phyloP scores from a whole-genome alignment of 306 rosid species.

The Castanospermum australe region DNA sequence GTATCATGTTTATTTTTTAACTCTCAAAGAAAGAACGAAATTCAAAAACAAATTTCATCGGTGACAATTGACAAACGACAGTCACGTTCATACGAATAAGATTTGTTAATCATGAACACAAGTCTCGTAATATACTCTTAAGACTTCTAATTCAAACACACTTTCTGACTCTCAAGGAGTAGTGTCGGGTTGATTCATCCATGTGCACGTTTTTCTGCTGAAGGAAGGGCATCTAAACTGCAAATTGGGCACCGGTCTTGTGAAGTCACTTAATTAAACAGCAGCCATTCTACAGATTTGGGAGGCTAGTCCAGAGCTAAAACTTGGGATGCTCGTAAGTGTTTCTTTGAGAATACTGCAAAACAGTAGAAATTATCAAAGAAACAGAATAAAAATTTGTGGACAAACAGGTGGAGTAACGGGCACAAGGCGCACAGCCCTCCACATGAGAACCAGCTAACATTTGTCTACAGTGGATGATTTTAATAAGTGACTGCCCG shows the following conservation, averaged over 20 bases:
- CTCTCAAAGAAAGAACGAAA: neutral
- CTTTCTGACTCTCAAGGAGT: slow-evolving; percentile 27
- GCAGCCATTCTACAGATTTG: neutral
- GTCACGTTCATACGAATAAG: slow-evolving; percentile 25
- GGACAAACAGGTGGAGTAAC: neutral
- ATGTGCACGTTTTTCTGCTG: slow-evolving; percentile 27
- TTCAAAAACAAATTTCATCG: slow-evolving; percentile 18
- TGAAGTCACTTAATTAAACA: slow-evolving; percentile 14
- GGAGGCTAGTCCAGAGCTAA: neutral
- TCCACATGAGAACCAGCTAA: slow-evolving; percentile 67
- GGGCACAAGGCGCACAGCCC: neutral
- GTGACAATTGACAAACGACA: slow-evolving; percentile 27
- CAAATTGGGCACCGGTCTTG: slow-evolving; percentile 18
- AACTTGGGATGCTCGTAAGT: slow-evolving; percentile 29
- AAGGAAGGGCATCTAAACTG: slow-evolving; percentile 37
- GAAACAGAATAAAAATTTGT: neutral
- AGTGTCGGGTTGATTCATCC: slow-evolving; percentile 21
- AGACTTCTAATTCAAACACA: slow-evolving; percentile 12
- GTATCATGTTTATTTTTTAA: neutral
- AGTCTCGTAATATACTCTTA: slow-evolving; percentile 7
- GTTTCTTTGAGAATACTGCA: slow-evolving; percentile 28
- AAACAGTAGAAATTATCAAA: slow-evolving; percentile 6
- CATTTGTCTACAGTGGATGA: slow-evolving; percentile 34
- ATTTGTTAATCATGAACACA: slow-evolving; percentile 17
- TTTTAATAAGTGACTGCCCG: slow-evolving; percentile 34